These are phyloP conservation scores for Hamigera avellanea DNA, from an alignment of 495 filamentous ascomycete species.

Conservation along the genomic window DNA sequence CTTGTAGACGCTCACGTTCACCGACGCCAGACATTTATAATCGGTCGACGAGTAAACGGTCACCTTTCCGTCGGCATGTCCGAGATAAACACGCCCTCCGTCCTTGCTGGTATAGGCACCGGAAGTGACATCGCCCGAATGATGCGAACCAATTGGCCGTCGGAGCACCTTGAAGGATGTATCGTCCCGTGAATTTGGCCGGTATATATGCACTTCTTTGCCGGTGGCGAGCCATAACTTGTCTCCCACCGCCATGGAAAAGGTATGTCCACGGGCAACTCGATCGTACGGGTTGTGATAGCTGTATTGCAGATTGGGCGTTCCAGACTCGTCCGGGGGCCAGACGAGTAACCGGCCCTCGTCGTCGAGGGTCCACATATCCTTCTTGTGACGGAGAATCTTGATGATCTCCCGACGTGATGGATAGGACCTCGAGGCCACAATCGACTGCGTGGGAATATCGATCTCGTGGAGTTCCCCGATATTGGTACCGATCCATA, in stretches of 20 bases:
- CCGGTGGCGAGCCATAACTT: conserved; percentile 82
- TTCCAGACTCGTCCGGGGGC: conserved; percentile 65
- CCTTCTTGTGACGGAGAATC: conserved; percentile 74
- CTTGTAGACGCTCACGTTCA: conserved; percentile 88
- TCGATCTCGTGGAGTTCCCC: conserved; percentile 88
- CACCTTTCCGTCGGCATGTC: conserved; percentile 88
- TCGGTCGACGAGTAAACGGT: conserved; percentile 73
- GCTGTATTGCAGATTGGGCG: conserved; percentile 56
- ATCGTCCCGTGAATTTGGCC: conserved; percentile 55
- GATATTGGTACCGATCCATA: conserved; percentile 86
- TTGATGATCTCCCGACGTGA: conserved; percentile 72
- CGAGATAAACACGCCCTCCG: conserved; percentile 76
- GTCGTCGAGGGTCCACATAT: conserved; percentile 93
- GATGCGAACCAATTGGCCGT: conserved; percentile 52
- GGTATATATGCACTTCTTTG: conserved; percentile 77
- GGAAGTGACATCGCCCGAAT: conserved; percentile 78
- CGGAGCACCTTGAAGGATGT: conserved; percentile 59
- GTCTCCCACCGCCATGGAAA: conserved; percentile 70
- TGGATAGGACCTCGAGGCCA: conserved; percentile 58
- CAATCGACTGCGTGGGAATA: conserved; percentile 54
- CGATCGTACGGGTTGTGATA: conserved; percentile 53
- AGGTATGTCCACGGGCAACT: conserved; percentile 71
- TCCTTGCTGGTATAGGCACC: conserved; percentile 63
- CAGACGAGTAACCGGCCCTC: conserved; percentile 81
- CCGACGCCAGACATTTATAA: conserved; percentile 60